Evolutionary conservation across 2,329 filamentous ascomycete species (phyloP).

Genomic region (Endothia cerciana): DNA sequence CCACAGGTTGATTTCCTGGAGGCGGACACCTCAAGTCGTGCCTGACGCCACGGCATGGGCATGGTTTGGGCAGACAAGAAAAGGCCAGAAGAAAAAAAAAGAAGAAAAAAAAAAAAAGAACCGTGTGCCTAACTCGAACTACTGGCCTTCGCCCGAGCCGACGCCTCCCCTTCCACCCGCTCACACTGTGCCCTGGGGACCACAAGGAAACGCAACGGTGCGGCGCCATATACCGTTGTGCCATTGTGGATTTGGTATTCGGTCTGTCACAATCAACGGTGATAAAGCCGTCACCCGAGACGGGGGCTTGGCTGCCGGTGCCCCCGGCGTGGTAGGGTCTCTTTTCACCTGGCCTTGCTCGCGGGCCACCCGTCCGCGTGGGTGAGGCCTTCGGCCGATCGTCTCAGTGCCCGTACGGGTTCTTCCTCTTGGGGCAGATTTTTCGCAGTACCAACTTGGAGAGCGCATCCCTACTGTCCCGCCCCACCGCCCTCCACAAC

Average conservation of each 20-base stretch:
- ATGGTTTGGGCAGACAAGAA: no score
- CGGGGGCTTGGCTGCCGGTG: neutral
- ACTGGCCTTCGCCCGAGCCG: slow-evolving; percentile 1
- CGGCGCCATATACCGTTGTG: slow-evolving; percentile 7
- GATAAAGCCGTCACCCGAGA: neutral
- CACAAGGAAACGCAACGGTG: slow-evolving; percentile 15
- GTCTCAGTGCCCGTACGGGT: neutral
- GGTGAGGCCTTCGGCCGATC: neutral
- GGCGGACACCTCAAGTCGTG: no score
- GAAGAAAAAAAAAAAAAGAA: neutral
- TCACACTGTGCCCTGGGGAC: slow-evolving; percentile 8
- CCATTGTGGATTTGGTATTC: neutral
- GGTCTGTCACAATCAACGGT: no score
- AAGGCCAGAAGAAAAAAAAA: neutral
- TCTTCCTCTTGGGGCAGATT: no score
- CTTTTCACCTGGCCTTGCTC: neutral
- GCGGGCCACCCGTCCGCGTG: neutral
- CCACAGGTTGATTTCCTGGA: no score
- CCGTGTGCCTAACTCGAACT: slow-evolving; percentile 3
- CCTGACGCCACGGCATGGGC: no score
- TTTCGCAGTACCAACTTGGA: no score
- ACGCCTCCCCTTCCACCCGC: slow-evolving; percentile 11
- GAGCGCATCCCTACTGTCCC: no score
- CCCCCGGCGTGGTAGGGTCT: neutral
- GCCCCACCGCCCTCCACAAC: no score